Evolutionary conservation across 2,329 filamentous ascomycete species (phyloP), one percentile per base, ranked within the genome.

Genomic region (Blastomyces percursus): DNA sequence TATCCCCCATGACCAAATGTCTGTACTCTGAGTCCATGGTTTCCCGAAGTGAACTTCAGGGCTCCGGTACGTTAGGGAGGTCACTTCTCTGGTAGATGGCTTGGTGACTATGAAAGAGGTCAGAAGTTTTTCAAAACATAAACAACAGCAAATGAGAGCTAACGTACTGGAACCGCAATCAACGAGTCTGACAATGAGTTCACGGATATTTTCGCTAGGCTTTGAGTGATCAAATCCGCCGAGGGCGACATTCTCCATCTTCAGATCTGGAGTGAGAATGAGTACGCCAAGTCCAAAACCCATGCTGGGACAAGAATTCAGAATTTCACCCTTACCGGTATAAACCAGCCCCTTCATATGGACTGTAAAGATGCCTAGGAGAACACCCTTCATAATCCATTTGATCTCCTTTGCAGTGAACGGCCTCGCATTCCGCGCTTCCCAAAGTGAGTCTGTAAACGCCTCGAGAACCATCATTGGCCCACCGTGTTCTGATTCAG

Each of bases 1-100:
- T 63, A 67, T 67, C 12, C 63, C 64, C 66, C 66, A 67, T 55
- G 66, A 66, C 64, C 66, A 67, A 61, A 67, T 51, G 59, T 67
- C 64, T 56, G 62, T 65, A 42, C 60, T 64, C 44, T 64, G 35
- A 56, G 48, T 62, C 66, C 64, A 67, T 30, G 64, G 27, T 54
- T 67, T 67, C 9, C 62, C 62, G 32, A 66, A 67, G 55, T 52
- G 57, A 27, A 65, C 63, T 62, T 65, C 66, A 58, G 63, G 63
- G 59, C 63, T 67, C 27, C 63, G 62, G 56, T 66, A 66, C 9
- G 66, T 66, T 21, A 66, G 46, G 3, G 66, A 63, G 40, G 60
- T 67, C 3, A 67, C 58, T 61, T 66, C 62, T 61, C 7, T 56
- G 16, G 4, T 61, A 40, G 62, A 65, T 63, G 63, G 62, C 55